Evolutionary conservation across 139 green algal species (phyloP).

Genomic region (Closterium sp.): DNA sequence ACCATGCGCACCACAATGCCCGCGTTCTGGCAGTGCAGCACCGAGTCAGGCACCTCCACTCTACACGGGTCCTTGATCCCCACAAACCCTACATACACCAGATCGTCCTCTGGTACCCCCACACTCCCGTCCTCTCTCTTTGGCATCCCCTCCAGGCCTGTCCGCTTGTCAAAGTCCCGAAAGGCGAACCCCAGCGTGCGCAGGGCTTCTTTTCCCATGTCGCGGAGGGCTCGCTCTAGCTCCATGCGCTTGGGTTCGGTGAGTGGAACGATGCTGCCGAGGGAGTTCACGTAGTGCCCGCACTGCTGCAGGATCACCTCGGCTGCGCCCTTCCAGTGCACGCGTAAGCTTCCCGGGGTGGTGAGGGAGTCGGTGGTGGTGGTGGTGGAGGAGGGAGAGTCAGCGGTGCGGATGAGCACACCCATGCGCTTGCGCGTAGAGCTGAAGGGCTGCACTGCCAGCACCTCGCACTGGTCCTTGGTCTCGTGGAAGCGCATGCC

Average conservation of each 20-base stretch:
- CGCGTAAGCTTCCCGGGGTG: background rate
- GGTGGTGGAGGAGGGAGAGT: no score
- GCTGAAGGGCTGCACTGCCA: slow-evolving; percentile 18
- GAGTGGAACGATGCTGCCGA: slow-evolving; percentile 26
- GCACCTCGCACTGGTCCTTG: background rate
- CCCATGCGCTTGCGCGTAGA: slow-evolving; percentile 26
- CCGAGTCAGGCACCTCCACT: slow-evolving; percentile 73
- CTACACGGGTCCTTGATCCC: slow-evolving; percentile 77
- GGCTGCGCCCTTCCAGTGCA: slow-evolving; percentile 94
- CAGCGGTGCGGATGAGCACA: background rate
- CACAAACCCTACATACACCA: slow-evolving; percentile 23
- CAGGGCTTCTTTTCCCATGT: slow-evolving; percentile 12
- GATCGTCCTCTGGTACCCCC: slow-evolving; percentile 15
- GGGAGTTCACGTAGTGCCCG: slow-evolving; percentile 59
- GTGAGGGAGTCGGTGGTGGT: no score
- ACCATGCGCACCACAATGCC: slow-evolving; percentile 86
- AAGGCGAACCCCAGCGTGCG: slow-evolving; percentile 39
- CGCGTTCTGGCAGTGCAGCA: slow-evolving; percentile 78
- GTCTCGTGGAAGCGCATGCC: background rate
- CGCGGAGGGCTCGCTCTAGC: background rate
- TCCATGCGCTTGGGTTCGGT: background rate
- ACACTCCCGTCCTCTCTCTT: background rate
- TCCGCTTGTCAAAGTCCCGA: background rate
- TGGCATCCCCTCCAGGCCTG: background rate
- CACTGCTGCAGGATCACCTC: slow-evolving; percentile 89